Evolutionary conservation across 352 stramenopile species (phyloP), one percentile per base, ranked within the genome.

Genomic region (Globisporangium mamillatum): DNA sequence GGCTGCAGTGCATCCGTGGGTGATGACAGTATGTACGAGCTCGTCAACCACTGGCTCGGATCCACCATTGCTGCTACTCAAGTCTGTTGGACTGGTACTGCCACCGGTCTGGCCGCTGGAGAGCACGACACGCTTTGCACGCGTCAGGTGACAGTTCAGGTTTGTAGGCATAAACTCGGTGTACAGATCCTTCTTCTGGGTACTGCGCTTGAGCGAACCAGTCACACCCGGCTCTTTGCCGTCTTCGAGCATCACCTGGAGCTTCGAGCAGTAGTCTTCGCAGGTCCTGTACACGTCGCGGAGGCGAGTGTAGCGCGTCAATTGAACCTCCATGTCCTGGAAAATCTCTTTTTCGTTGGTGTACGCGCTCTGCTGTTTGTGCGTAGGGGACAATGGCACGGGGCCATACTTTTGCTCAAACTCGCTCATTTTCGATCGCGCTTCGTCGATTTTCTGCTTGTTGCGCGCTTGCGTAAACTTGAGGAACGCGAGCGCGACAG

Each of bases 121-220:
- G 10, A 92, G 73, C 18, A 79, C 57, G 32, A 92, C 73, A 14
- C 80, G 81, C 60, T 77, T 78, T 29, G 82, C 88, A 32, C 88
- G 88, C 25, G 93, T 79, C 52, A 94, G 63, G 63, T 96, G 88
- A 25, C 82, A 93, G 63, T 94, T 93, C 1, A 96, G 62, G 73
- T 96, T 96, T 10, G 85, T 94, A 2, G 86, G 79, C 88, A 96
- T 96, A 64, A 96, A 96, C 55, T 90, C 81, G 1, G 84, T 87
- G 6, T 78, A 76, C 71, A 93, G 82, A 67, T 96, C 88, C 58
- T 96, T 96, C 68, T 94, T 96, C 75, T 90, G 86, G 36, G 86
- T 92, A 64, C 86, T 94, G 34, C 88, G 88, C 66, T 94, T 94
- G 27, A 96, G 64, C 50, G 81, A 92, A 4, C 86, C 85, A 3